Evolutionary conservation across 805 yeast species (phyloP), one percentile per base, ranked within the genome.

Genomic region (Nakazawaea pomicola): DNA sequence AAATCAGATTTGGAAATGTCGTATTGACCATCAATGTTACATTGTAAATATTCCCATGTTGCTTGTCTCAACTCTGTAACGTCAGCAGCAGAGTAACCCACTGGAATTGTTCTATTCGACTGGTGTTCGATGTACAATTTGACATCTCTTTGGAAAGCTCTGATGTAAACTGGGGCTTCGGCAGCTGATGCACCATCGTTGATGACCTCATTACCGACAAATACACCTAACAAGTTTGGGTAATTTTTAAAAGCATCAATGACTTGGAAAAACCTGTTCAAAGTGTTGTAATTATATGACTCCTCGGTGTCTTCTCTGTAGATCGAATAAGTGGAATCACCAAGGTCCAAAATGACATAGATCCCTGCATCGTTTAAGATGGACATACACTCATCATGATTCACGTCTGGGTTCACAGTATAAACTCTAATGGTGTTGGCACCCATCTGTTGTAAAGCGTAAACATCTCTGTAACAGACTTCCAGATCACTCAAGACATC

Each of bases 61-160:
- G 86, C 83, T 36, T 76, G 63, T 53, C 95, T 76, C 55, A 85
- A 73, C 33, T 72, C 73, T 40, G 65, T 68, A 47, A 80, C 89
- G 53, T 86, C 95, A 14, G 96, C 96, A 36, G 97, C 96, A 7
- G 96, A 83, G 62, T 90, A 90, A 25, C 97, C 97, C n/a, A 89
- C 95, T 4, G 96, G 96, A 45, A 90, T 82, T 7, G 78, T 62
- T 60, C 97, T 77, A 56, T 83, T 74, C 14, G 81, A 68, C 51
- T 83, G 78, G 42, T 74, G 66, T 21, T 74, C 64, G 47, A 90
- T 82, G 65, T 85, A 90, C 51, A 76, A 77, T 64, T 87, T 90
- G 78, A 88, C 79, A 60, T 90, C 98, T 59, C 98, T 84, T 59
- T 87, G 91, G 27, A 88, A 82, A 10, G 96, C 96, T 62, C 95